Base-by-base conservation (phyloP, 2,329 filamentous ascomycete genomes). In the Uncinocarpus reesii region DNA sequence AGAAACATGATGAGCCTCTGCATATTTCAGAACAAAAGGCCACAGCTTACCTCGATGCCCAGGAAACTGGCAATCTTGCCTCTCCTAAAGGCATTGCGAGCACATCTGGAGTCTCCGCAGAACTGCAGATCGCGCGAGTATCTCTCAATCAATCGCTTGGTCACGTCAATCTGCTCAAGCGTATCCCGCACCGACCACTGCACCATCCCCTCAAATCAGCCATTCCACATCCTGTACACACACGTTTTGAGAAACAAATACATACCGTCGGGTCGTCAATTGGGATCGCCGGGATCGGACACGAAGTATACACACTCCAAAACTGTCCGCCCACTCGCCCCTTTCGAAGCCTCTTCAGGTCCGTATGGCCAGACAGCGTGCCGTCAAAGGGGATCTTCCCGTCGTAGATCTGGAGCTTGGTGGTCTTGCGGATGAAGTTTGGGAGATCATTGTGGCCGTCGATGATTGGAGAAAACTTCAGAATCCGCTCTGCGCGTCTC, bases 361-460 rank as follows among this genome's bases (percentile, higher is more conserved):
- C 60, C 3, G 57, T 62, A 40, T 63, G 60, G 28, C 59, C 53
- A 7, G 50, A 31, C n/a, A 58, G 42, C 2, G 52, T 50, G 20
- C 50, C 47, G n/a, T 53, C 48, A 34, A 57, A 56, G 16, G 52
- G 52, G 32, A 57, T 48, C n/a, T 46, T 53, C 10, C 50, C 53
- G 48, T 57, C 48, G 50, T 62, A 59, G 16, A 64, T 60, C 38
- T 60, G 58, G 29, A 59, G 57, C n/a, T 59, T 41, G 21, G 57
- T 55, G 16, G 56, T 51, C n/a, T 53, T 52, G 10, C 61, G 52
- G 18, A 64, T 53, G 35, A 60, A 42, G 47, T 57, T 56, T 1
- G 60, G 62, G 13, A 63, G 44, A 49, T 64, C 62, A 49, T 64
- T 64, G 46, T 64, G 62, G 0, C 62, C 62, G 51, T 64, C 62